Evolutionary conservation across 2,329 filamentous ascomycete species (phyloP), one percentile per base, ranked within the genome.

Genomic region (Didymellaceae sp.): DNA sequence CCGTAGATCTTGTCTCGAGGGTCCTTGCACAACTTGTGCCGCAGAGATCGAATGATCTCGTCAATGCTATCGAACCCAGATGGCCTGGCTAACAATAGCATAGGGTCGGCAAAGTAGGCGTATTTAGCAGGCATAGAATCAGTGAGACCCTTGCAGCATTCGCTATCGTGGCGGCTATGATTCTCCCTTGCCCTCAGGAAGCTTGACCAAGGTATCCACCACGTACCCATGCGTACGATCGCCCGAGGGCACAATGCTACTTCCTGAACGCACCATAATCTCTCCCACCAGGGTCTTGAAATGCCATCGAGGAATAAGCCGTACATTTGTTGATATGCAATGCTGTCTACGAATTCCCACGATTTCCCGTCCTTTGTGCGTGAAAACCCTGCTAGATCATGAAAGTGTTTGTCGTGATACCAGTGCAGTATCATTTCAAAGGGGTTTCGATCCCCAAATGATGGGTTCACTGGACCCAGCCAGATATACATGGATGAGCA

Each of bases 401-500:
- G n/a, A n/a, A 48, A 42, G 2, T 48, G 38, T 20, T 37, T 41
- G 13, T 35, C 25, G 18, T 37, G 24, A 4, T 32, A 20, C 31
- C 17, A 42, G 11, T 31, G 45, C 24, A 25, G n/a, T 8, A 48
- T 21, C 37, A 48, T 48, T 4, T 31, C 31, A 6, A 48, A 48
- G 1, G 38, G 45, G 10, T 24, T 31, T 1, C 18, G 14, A 14
- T 40, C 18, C 11, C 17, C n/a, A 13, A 4, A 11, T 5, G 13
- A 10, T 22, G 13, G 31, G 22, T 11, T 34, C 32, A 20, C 73
- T n/a, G n/a, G n/a, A n/a, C n/a, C 74, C 11, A 54, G 25, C 45
- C 51, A 54, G 6, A 54, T 45, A 11, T 34, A 24, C 28, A 54
- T 48, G 2, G 30, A 20, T 7, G 16, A 13, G 22, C 45, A 40